Evolutionary conservation across 257 asterid genomes (phyloP), one percentile per base, ranked within the genome.

Genomic region (Lantana camara): DNA sequence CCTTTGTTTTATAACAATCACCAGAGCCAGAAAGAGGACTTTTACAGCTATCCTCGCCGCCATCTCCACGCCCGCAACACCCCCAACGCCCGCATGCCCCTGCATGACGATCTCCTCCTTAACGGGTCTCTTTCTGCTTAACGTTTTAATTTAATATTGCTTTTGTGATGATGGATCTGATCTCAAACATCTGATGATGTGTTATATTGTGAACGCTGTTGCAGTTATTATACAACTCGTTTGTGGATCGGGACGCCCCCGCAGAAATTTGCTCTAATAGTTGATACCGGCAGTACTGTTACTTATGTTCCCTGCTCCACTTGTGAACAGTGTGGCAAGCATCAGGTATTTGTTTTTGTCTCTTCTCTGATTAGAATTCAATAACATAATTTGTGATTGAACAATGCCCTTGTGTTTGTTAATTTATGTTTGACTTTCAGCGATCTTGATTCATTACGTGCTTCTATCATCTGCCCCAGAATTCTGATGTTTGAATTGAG

Each of bases 271-370:
- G 96, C 98, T 9, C 85, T 92, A 41, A 92, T 92, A 42, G 97
- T 92, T n/a, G 98, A 92, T 74, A 86, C 98, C 0, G 98, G 98
- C 30, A 92, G 98, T 64, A 86, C 97, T n/a, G 98, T 92, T 49
- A 92, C 98, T 42, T 92, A 86, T 73, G 98, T 92, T 53, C 98
- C 98, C 23, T 92, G 98, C 70, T 60, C 95, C 38, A 90, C 90
- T 12, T 90, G 97, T 68, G 86, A 83, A 73, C 95, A 83, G 68
- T 92, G 98, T 57, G 98, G 98, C 73, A 86, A 75, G 70, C 98
- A 92, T 75, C 96, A 92, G 97, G 98, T 87, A 40, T 60, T 60
- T 69, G 4, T 35, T 35, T 2, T 35, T 5, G 40, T n/a, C 35
- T 29, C 16, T 12, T 17, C 61, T 57, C 45, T 4, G 38, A 45